Evolutionary conservation across 768 basidiomycete species (phyloP).

Genomic region (Sporobolomyces phaffii): DNA sequence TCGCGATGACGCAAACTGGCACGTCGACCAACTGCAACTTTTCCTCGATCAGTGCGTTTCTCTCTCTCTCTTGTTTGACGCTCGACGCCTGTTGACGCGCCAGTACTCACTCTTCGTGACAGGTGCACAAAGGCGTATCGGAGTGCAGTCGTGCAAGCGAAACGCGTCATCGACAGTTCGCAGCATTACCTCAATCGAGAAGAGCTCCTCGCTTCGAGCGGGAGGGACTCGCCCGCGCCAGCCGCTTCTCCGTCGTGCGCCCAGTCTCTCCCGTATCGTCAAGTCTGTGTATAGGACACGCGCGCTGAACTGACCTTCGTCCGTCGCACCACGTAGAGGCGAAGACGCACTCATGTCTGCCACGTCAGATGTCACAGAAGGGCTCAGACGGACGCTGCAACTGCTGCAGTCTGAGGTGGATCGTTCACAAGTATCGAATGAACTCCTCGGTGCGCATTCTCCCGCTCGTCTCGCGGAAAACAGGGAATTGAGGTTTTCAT

Average conservation of each 20-base stretch:
- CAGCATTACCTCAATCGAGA: slow-evolving; percentile 17
- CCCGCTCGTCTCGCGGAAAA: too few relatives aligned
- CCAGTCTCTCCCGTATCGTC: too few relatives aligned
- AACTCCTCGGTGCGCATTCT: too few relatives aligned
- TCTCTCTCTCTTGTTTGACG: too few relatives aligned
- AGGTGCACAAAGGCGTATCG: slow-evolving; percentile 25
- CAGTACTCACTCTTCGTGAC: too few relatives aligned
- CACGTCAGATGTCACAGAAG: slow-evolving; percentile 80
- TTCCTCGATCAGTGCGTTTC: slow-evolving; percentile 59
- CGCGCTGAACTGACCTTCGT: too few relatives aligned
- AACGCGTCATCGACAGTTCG: slow-evolving; percentile 12
- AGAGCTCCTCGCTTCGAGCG: slow-evolving; percentile 20
- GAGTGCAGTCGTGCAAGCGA: slow-evolving; percentile 25
- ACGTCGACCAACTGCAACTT: slow-evolving; percentile 52
- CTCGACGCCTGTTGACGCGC: too few relatives aligned
- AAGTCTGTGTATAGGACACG: too few relatives aligned
- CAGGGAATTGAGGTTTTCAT: too few relatives aligned
- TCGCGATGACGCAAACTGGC: slow-evolving; percentile 53
- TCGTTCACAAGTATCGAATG: slow-evolving; percentile 72
- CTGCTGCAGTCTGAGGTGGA: slow-evolving; percentile 91
- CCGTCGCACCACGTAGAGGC: slow-evolving; percentile 49
- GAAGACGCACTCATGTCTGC: slow-evolving; percentile 83
- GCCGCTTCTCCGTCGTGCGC: too few relatives aligned
- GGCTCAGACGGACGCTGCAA: slow-evolving; percentile 71
- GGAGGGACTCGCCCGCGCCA: too few relatives aligned